Conservation (phyloP, 257 asterid species). For the Solanum chilense region DNA sequence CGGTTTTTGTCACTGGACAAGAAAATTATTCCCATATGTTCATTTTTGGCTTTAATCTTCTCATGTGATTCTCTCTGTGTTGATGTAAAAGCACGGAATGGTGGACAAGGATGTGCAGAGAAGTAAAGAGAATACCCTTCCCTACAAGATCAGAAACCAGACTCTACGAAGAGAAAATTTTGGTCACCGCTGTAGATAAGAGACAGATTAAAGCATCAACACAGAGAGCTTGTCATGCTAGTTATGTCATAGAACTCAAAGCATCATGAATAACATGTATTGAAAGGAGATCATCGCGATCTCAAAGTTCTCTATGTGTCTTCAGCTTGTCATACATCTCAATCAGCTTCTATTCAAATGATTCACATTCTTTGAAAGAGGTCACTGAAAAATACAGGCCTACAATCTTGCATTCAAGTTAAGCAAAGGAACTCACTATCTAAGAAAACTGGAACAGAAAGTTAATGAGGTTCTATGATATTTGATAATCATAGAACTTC, state of each 20-base stretch:
- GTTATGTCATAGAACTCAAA: neutral
- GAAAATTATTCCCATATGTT: too few relatives aligned
- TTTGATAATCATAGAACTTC: neutral
- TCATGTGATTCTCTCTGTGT: too few relatives aligned
- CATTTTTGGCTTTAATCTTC: too few relatives aligned
- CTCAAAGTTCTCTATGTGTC: constrained; percentile 47
- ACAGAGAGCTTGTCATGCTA: neutral
- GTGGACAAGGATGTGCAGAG: too few relatives aligned
- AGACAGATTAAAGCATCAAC: neutral
- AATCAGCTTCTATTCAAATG: constrained; percentile 42
- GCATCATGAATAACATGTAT: neutral
- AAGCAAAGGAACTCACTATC: constrained; percentile 40
- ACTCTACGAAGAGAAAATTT: neutral
- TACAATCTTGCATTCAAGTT: constrained; percentile 64
- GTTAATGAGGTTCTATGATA: neutral
- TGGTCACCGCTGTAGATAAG: neutral
- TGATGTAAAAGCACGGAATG: too few relatives aligned
- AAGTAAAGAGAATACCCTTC: too few relatives aligned
- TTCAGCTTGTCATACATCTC: constrained; percentile 40
- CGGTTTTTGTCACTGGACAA: too few relatives aligned
- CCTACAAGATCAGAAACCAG: too few relatives aligned
- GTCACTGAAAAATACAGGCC: constrained; percentile 48
- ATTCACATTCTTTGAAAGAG: constrained; percentile 15
- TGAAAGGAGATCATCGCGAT: constrained; percentile 46
- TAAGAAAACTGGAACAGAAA: neutral